Base-by-base conservation (phyloP, 306 rosid species). In the Cercis canadensis region DNA sequence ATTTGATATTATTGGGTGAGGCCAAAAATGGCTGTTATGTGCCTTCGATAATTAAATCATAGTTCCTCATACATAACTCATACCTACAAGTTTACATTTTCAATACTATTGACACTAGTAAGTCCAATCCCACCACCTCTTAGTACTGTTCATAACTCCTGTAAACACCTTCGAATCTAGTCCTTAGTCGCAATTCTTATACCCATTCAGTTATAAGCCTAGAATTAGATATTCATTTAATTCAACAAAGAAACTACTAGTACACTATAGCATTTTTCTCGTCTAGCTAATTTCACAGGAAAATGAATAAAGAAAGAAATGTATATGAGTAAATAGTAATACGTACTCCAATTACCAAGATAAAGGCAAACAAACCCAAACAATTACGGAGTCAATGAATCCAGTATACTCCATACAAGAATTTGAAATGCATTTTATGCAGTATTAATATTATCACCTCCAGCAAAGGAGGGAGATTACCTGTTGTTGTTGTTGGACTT, bases 401-500 rank as follows among this genome's bases (percentile, higher is more conserved):
- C 49, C 18, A 60, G 31, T 9, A n/a, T 57, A 12, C 16, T 17
- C 52, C 67, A 11, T 61, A 19, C 18, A 41, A 61, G 47, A 4
- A 5, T 8, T 46, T 10, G 17, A 10, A 56, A 31, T 31, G 36
- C 46, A 36, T 61, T 37, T 63, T 31, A 63, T 5, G 11, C 16
- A 19, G 29, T 15, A 47, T 4, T 47, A 2, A 4, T 3, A 57
- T 47, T 8, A 13, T 19, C 9, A n/a, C 16, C 18, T 18, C 55
- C 62, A 57, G 49, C 7, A 11, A 11, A 21, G 43, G 49, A 37
- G 12, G 44, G 57, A 62, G 41, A 16, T 59, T 76, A 80, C 83
- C 88, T 76, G 80, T 49, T 73, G 76, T 57, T 68, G 82, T 49
- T 73, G 76, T 66, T 67, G 81, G 14, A 76, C 55, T 74, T 79